Conservation (phyloP, 2,329 filamentous ascomycete genomes). For the Aureobasidium sp. region DNA sequence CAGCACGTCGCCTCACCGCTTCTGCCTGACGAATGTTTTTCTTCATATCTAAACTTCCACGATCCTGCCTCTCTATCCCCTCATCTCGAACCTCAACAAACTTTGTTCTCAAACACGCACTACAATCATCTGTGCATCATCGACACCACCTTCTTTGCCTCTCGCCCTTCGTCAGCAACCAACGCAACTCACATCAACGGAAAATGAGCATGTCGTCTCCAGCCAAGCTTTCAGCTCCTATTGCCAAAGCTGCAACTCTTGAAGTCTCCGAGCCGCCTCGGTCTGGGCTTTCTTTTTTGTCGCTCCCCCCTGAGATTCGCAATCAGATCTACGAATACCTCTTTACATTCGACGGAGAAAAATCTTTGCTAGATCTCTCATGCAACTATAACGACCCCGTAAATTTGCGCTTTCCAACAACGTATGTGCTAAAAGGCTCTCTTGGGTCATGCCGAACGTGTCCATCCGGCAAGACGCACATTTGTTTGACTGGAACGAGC, state of each 20-base stretch:
- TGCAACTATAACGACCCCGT: too few relatives aligned
- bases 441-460: too few relatives aligned
- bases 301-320: constrained; percentile 3
- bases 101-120: not conserved
- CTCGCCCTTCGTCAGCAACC: too few relatives aligned
- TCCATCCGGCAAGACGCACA: too few relatives aligned
- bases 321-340: not conserved
- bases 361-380: not conserved
- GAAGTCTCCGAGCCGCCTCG: not conserved
- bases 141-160: not conserved
- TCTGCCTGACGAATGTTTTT: too few relatives aligned
- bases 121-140: not conserved
- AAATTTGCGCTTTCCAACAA: too few relatives aligned
- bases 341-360: not conserved
- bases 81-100: not conserved
- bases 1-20: too few relatives aligned
- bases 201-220: not conserved
- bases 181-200: not conserved
- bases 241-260: not conserved
- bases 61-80: not conserved
- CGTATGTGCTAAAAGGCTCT: too few relatives aligned
- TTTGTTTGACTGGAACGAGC: too few relatives aligned
- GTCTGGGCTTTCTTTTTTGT: not conserved
- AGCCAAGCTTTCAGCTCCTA: not conserved
- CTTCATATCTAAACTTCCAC: not conserved